Evolutionary conservation across 2,329 filamentous ascomycete species (phyloP).

Genomic region (Hymenoscyphus fraxineus): DNA sequence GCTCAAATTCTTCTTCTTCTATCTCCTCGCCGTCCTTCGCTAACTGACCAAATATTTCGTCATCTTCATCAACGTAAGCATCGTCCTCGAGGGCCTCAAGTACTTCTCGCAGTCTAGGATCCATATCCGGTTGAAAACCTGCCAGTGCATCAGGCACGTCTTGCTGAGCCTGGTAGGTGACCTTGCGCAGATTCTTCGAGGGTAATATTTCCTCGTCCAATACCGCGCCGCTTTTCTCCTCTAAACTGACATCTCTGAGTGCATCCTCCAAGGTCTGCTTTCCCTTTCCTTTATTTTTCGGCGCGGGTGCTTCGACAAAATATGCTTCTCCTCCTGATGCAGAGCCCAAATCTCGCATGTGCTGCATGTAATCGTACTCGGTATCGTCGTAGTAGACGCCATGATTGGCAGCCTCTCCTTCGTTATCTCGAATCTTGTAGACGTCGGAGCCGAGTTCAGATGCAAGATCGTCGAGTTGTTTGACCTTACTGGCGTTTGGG

Average conservation of each 20-base stretch:
- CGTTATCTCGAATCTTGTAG: conserved; percentile 71
- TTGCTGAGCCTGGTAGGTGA: conserved; percentile 89
- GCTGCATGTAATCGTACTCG: conserved; percentile 99
- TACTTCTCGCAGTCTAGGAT: conserved; percentile 83
- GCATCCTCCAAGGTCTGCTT: conserved; percentile 82
- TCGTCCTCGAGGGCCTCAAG: conserved; percentile 94
- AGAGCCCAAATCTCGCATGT: conserved; percentile 80
- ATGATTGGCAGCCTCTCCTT: conserved; percentile 92
- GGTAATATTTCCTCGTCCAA: conserved; percentile 73
- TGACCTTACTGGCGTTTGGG: conserved; percentile 52
- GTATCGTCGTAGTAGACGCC: conserved; percentile 94
- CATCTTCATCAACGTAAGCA: conserved; percentile 80
- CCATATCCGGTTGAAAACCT: conserved; percentile 97
- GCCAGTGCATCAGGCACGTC: conserved; percentile 86
- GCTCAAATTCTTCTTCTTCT: conserved; percentile 76
- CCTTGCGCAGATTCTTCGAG: conserved; percentile 71
- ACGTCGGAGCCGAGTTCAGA: conserved; percentile 69
- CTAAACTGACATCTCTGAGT: conserved; percentile 58
- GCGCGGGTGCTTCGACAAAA: conserved; percentile 71
- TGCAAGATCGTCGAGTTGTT: conserved; percentile 70
- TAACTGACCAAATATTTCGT: conserved; percentile 76
- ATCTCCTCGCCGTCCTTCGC: conserved; percentile 69
- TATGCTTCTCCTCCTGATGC: conserved; percentile 69
- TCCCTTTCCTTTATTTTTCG: conserved; percentile 64
- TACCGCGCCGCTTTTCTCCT: conserved; percentile 52